A percentile compares a stretch with the other conserved stretches of the same genome.
Evolutionary conservation across 768 basidiomycete genomes (phyloP).

Genomic region (Pluteus cervinus): DNA sequence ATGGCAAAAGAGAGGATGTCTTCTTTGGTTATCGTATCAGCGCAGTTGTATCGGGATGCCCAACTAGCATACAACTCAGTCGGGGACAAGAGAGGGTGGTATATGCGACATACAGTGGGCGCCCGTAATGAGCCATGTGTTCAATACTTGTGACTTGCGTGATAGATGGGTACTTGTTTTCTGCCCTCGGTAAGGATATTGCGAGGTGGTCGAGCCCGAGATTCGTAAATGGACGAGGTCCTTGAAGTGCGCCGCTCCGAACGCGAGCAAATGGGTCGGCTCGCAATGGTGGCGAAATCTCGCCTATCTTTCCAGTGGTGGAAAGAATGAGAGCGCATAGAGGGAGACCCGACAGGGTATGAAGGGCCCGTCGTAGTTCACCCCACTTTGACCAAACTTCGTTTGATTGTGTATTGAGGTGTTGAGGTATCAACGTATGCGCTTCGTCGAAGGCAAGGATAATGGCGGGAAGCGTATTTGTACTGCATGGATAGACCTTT

Average conservation of each 20-base stretch:
- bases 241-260: not conserved
- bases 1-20: conserved; percentile 3
- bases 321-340: conserved; percentile 2
- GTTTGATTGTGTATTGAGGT: not conserved
- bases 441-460: conserved; percentile 4
- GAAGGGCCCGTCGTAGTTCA: conserved; percentile 2
- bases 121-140: conserved; percentile 3
- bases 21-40: not conserved
- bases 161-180: no score
- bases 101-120: conserved; percentile 3
- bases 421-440: not conserved
- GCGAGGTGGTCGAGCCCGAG: conserved; percentile 3
- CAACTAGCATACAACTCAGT: conserved; percentile 3
- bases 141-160: not conserved
- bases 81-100: conserved; percentile 1
- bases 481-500: no score
- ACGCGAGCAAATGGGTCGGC: not conserved
- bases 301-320: conserved; percentile 2
- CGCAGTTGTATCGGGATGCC: conserved; percentile 1
- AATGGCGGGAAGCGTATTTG: no score
- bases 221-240: not conserved
- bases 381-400: conserved; percentile 2
- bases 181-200: no score
- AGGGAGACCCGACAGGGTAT: not conserved
- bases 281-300: not conserved